Base-by-base conservation (phyloP, 2,329 filamentous ascomycete genomes). In the Lasiodiplodia sp. region DNA sequence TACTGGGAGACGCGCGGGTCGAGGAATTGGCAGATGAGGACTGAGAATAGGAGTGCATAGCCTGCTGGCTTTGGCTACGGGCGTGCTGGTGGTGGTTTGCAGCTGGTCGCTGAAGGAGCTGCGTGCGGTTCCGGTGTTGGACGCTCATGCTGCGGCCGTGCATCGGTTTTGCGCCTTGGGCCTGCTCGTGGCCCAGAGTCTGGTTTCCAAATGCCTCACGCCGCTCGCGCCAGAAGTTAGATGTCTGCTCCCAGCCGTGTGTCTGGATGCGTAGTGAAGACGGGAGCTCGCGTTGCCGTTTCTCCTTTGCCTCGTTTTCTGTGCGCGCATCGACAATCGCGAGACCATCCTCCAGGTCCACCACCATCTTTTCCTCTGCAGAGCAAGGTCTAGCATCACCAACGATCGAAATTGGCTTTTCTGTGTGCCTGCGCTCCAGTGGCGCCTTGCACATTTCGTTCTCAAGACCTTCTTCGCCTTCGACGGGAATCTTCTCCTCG, bases 401-500 rank as follows among this genome's bases (percentile, higher is more conserved):
- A 11, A 47, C 44, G 44, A 10, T 47, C n/a, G 44, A 21, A 18
- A 18, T 11, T 16, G 16, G n/a, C 10, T 38, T 34, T n/a, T 64
- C 60, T 25, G 58, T 63, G 25, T 63, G 58, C 18, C 44, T 38
- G 5, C 60, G 18, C n/a, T 23, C 31, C 6, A 52, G 21, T 4
- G 25, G 31, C 31, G 28, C 23, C 12, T 25, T 25, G 16, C n/a
- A 18, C 11, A 37, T n/a, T 12, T 38, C 28, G 7, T 23, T 34
- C 25, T 66, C 31, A 11, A 21, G 44, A 47, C 47, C 52, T 18
- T 66, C 64, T 6, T 49, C 53, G 3, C 58, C 53, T 5, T 51
- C 44, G 4, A 51, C 65, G 10, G 55, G 53, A 14, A 67, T 67
- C 65, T 67, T 67, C 40, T 67, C 65, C 21, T 67, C 65, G 14